Evolutionary conservation across 2,329 filamentous ascomycete species (phyloP), one percentile per base, ranked within the genome.

Genomic region (Ophiostoma perfectum): DNA sequence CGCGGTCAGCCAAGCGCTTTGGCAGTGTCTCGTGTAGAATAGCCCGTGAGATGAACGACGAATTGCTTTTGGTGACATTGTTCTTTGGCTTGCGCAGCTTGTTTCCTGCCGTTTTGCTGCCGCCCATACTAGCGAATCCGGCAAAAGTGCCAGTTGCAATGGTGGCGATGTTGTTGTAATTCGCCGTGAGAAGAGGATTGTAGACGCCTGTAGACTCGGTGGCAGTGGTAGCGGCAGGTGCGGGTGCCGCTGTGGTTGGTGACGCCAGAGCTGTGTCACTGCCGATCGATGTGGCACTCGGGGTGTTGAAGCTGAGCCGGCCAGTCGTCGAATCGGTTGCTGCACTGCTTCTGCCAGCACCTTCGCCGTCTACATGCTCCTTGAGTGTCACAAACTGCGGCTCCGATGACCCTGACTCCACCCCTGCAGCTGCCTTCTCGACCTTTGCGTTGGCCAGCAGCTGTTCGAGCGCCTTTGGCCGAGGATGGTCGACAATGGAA

Each of bases 41-140:
- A 44, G 97, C 94, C 67, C 95, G 84, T n/a, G 94, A 97, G 42
- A 99, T 95, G 76, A 97, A 99, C 0, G 94, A 97, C 9, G 95
- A 99, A 78, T 97, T 98, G 80, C 93, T 98, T 82, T 99, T 99
- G 66, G 94, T 89, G 78, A 99, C 95, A 78, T 96, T 98, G 79
- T 94, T 98, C 83, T 98, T 99, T 2, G 95, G 95, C 65, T 66
- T 99, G 75, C 89, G 87, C 76, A 88, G 86, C 82, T 97, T 97
- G 72, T 86, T 60, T 66, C 70, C 88, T 55, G 86, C 84, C 74
- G 93, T 91, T 75, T 92, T 92, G 42, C 84, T 82, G 66, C 84
- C 83, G 18, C 83, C 82, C 3, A 86, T 79, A 11, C 84, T 81
- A 42, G 98, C 82, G 39, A 91, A 84, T 74, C 95, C 91, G 7